Base-by-base conservation (phyloP, 306 rosid genomes). In the Glycine latifolia region DNA sequence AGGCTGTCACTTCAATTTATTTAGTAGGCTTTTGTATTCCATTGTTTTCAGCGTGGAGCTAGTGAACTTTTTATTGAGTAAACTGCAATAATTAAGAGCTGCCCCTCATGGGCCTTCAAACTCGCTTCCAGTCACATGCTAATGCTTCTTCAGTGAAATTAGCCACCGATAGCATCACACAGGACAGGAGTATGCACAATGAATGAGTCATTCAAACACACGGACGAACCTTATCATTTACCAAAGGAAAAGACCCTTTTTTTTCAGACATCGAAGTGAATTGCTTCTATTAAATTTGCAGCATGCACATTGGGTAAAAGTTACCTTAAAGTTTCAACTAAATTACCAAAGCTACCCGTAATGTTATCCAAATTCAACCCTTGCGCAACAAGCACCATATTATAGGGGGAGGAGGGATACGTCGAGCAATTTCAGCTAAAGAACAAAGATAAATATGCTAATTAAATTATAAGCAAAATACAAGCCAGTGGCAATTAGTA, bases 241-340 rank as follows among this genome's bases (percentile, higher is more conserved):
- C 6, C 5, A 70, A 46, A n/a, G 17, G 46, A 49, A 50, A 82
- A 43, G 44, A 82, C 65, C 63, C 54, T 62, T 44, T 26, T 16
- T 20, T 16, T 20, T 7, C 73, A 73, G 67, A 73, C 61, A 58
- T 41, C 41, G 46, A 53, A 43, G 33, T 48, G 33, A 67, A 67
- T 15, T 59, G 65, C 68, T 79, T 49, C 43, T 5, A 58, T 43
- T 76, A 80, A 37, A 54, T 75, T 60, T 54, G 84, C 78, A 68
- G 79, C 2, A 58, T 5, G 83, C 95, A 88, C 87, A 85, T 89
- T 89, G 84, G 85, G 77, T 56, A 68, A 43, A 74, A 71, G 33
- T 58, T 72, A 26, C 41, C 70, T 62, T 17, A 56, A 48, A 39
- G 47, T 33, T 7, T 67, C 33, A 7, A 39, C 50, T 20, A 66